Percentiles rank a stretch among this genome's conserved stretches.
Conservation (phyloP, 208 protist species). For the Wallacemonas sp. region DNA sequence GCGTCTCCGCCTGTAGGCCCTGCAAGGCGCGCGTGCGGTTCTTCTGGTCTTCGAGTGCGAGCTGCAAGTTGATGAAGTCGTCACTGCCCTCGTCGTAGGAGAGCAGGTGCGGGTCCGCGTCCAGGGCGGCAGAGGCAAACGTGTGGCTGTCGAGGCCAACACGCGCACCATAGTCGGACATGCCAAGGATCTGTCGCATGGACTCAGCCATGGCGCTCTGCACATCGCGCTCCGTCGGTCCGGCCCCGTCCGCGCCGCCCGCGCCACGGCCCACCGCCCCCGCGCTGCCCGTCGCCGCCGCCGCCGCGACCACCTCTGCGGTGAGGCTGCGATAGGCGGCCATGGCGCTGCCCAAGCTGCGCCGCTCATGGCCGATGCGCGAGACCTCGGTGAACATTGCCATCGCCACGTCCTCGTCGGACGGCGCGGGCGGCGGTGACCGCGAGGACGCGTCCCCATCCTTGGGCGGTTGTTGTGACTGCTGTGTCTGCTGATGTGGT, state of each 20-base stretch:
- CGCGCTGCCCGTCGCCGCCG: background rate
- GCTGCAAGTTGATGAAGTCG: slow-evolving; percentile 17
- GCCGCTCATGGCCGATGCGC: slow-evolving; percentile 4
- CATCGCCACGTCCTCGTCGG: slow-evolving; percentile 7
- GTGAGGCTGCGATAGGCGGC: too few relatives aligned
- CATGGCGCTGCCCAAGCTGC: slow-evolving; percentile 11
- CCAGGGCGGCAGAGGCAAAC: background rate
- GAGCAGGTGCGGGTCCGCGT: background rate
- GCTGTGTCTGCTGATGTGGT: too few relatives aligned
- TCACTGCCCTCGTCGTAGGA: slow-evolving; percentile 15
- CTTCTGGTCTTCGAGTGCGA: slow-evolving; percentile 17
- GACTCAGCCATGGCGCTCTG: slow-evolving; percentile 6
- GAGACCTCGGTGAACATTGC: slow-evolving; percentile 14
- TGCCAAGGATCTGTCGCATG: slow-evolving; percentile 2
- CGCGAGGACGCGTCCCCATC: slow-evolving; percentile 8
- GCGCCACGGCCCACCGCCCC: background rate
- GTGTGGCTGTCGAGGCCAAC: background rate
- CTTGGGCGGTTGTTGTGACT: background rate
- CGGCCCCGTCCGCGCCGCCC: background rate
- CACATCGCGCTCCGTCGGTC: slow-evolving; percentile 6
- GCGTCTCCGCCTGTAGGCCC: slow-evolving; percentile 2
- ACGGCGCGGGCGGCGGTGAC: background rate
- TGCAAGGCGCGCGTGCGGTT: background rate
- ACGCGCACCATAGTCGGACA: background rate
- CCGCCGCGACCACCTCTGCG: too few relatives aligned